phyloP scores from a whole-genome alignment of 129 eudicot species.

The Flaveria ramosissima region DNA sequence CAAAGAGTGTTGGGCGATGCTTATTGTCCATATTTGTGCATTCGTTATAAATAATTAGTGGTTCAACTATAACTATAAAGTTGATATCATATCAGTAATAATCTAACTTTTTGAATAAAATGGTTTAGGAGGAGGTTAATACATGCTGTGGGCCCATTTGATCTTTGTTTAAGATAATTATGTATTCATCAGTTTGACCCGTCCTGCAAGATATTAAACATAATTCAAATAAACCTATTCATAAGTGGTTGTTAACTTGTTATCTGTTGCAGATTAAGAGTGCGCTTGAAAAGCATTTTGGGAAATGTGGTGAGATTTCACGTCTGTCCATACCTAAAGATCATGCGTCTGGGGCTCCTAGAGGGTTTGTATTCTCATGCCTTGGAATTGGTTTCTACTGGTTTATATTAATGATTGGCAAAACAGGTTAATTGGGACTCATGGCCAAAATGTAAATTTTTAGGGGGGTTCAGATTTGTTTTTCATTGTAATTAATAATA shows the following conservation, averaged over 20 bases:
- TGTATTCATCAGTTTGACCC: not conserved
- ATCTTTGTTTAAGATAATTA: not conserved
- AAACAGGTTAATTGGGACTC: too few relatives aligned
- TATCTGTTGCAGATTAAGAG: slow-evolving; percentile 52
- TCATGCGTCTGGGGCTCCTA: slow-evolving; percentile 50
- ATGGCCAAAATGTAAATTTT: too few relatives aligned
- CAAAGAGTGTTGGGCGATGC: too few relatives aligned
- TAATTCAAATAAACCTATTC: not conserved
- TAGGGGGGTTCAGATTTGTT: too few relatives aligned
- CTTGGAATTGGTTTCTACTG: slow-evolving; percentile 8
- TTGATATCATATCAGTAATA: not conserved
- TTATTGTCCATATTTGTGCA: not conserved
- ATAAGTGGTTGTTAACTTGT: not conserved
- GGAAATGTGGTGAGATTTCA: slow-evolving; percentile 76
- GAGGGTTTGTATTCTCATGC: slow-evolving; percentile 56
- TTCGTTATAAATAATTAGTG: not conserved
- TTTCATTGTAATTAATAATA: too few relatives aligned
- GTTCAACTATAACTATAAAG: too few relatives aligned
- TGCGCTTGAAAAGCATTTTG: slow-evolving; percentile 71
- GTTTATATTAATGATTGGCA: slow-evolving; percentile 1
- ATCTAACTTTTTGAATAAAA: not conserved
- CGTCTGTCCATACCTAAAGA: slow-evolving; percentile 61
- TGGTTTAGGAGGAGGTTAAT: not conserved
- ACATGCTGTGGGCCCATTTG: not conserved
- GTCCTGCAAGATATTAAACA: too few relatives aligned